Evolutionary conservation across 768 basidiomycete species (phyloP), one percentile per base, ranked within the genome.

Genomic region (Hypholoma sublateritium): DNA sequence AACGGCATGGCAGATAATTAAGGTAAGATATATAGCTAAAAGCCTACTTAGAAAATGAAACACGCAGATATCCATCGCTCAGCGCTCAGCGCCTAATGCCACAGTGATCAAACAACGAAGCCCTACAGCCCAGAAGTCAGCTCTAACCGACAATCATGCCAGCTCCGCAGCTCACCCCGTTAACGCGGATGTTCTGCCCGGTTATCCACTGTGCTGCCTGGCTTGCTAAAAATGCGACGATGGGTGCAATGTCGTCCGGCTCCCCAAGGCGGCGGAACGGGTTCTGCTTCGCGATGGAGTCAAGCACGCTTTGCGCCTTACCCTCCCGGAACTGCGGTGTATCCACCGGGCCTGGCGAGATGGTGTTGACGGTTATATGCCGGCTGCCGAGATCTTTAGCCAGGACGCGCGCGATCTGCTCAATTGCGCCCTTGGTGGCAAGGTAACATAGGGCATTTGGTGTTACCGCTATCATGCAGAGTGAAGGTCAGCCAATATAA

Each of bases 341-440:
- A 61, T 83, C 82, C 32, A 79, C 77, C 2, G 83, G 80, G 0
- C 83, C 82, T 5, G 82, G 81, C 1, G 82, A 78, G 53, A 86
- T 67, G 17, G 77, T 78, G 70, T 86, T 85, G 37, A 84, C 83
- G 0, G 81, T 85, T 60, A 85, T 76, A 12, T 80, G 81, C 9
- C 72, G 69, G 11, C 69, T 60, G 3, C 81, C 83, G n/a, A 85
- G 73, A 57, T 85, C 83, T 58, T 85, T 84, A 5, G 84, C 78
- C 14, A 86, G 77, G 21, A 83, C 78, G 14, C 84, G 78, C 34
- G 78, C 70, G 43, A 84, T 71, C 59, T 86, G 84, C 64, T 86
- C 84, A 52, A 86, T 72, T 1, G 84, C 84, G 36, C 81, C 84
- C 66, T 85, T 84, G 0, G 83, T 77, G 24, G 80, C 78, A 55